Evolutionary conservation across 768 basidiomycete genomes (phyloP).

Genomic region (Goffeauzyma gilvescens): DNA sequence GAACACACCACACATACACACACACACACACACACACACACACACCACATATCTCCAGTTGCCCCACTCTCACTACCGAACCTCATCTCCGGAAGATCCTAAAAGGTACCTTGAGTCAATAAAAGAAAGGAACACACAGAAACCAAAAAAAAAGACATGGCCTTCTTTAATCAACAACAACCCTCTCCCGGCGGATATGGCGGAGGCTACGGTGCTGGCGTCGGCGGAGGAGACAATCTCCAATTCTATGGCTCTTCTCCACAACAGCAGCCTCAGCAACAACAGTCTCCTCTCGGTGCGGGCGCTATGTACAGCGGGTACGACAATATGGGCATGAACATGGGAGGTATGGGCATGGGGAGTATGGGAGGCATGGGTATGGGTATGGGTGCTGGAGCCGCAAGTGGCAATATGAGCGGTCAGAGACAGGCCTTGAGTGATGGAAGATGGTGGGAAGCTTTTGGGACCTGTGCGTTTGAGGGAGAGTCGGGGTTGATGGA

Average conservation of each 20-base stretch:
- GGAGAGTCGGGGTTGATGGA: conserved; percentile 88
- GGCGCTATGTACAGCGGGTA: background rate
- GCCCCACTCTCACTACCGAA: too few relatives aligned
- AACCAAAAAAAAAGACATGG: background rate
- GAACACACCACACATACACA: too few relatives aligned
- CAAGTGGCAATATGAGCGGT: conserved; percentile 28
- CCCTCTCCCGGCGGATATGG: conserved; percentile 19
- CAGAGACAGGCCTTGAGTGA: conserved; percentile 52
- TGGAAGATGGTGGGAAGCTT: conserved; percentile 85
- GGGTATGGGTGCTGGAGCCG: conserved; percentile 37
- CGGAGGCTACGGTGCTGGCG: conserved; percentile 16
- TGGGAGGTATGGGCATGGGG: conserved; percentile 1
- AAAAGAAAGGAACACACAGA: too few relatives aligned
- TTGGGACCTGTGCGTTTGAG: conserved; percentile 85
- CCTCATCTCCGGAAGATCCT: background rate
- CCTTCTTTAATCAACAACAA: conserved; percentile 7
- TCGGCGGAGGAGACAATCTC: conserved; percentile 18
- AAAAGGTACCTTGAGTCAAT: too few relatives aligned
- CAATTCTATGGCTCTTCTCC: too few relatives aligned
- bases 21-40: too few relatives aligned
- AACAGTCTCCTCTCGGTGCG: too few relatives aligned
- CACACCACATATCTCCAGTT: too few relatives aligned
- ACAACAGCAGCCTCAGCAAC: too few relatives aligned
- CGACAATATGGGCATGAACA: background rate
- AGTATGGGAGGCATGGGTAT: conserved; percentile 35